These are phyloP conservation scores for Leptomonas seymouri DNA, from an alignment of 208 protist species.

Conservation along the genomic window DNA sequence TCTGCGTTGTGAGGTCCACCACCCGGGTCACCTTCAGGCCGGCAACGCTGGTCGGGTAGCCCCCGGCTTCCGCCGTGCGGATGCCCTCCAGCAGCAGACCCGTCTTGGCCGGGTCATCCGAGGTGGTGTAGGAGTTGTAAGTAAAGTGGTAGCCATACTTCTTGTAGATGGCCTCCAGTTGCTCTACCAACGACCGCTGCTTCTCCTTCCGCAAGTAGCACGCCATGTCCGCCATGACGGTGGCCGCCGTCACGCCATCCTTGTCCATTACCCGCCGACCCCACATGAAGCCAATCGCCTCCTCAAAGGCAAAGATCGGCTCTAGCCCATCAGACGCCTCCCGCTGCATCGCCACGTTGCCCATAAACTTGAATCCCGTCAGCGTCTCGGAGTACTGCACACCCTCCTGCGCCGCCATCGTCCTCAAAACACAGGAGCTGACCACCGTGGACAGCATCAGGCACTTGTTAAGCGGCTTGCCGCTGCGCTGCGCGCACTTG, in stretches of 20 bases:
- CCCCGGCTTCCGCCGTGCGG: conserved; percentile 31
- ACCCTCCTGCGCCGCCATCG: conserved; percentile 94
- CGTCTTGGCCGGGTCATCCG: conserved; percentile 78
- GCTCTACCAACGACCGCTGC: conserved; percentile 30
- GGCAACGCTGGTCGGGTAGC: conserved; percentile 59
- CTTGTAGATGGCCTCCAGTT: conserved; percentile 81
- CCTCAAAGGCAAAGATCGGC: conserved; percentile 95
- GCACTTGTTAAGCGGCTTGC: conserved; percentile 45
- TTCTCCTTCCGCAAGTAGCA: conserved; percentile 55
- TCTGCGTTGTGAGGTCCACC: conserved; percentile 90
- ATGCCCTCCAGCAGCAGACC: conserved; percentile 88
- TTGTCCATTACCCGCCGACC: conserved; percentile 95
- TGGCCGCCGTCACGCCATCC: conserved; percentile 96
- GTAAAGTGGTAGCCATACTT: conserved; percentile 91
- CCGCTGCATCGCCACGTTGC: conserved; percentile 76
- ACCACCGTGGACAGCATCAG: conserved; percentile 82
- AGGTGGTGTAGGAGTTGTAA: conserved; percentile 94
- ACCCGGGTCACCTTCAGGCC: conserved; percentile 70
- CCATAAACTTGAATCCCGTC: conserved; percentile 99
- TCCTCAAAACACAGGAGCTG: conserved; percentile 85
- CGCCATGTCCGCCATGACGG: conserved; percentile 93
- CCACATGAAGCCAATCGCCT: conserved; percentile 97
- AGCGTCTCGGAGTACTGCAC: conserved; percentile 94
- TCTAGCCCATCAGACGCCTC: conserved; percentile 24
- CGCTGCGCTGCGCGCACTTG: conserved; percentile 43